Conservation (phyloP, 805 yeast species). For the Metschnikowia cerradonensis region DNA sequence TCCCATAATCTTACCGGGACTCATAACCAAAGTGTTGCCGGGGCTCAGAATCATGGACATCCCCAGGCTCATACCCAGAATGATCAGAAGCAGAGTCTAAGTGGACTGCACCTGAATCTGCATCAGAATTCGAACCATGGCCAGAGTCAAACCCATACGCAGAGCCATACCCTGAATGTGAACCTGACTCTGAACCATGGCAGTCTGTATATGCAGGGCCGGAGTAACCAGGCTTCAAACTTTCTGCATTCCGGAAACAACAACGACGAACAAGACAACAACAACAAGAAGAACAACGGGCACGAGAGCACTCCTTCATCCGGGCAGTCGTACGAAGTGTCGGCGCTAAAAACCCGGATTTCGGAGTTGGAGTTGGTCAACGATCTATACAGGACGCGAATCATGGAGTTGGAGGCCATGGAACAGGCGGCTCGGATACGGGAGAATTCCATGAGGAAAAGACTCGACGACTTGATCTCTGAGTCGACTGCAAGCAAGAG, state of each 20-base stretch:
- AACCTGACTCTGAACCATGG: not conserved
- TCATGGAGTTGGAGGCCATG: slow-evolving; percentile 74
- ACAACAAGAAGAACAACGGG: slow-evolving; percentile 12
- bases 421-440: slow-evolving; percentile 53
- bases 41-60: no score
- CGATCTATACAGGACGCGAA: slow-evolving; percentile 79
- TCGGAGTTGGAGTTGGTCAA: slow-evolving; percentile 87
- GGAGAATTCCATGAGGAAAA: slow-evolving; percentile 43
- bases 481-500: slow-evolving; percentile 13
- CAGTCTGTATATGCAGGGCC: no score
- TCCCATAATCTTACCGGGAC: no score
- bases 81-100: not conserved
- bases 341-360: slow-evolving; percentile 64
- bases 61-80: no score
- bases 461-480: slow-evolving; percentile 44
- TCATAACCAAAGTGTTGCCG: no score
- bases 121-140: not conserved
- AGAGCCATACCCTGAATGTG: not conserved
- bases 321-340: slow-evolving; percentile 26
- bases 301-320: slow-evolving; percentile 6
- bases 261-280: slow-evolving; percentile 9
- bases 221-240: not conserved
- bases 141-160: no score
- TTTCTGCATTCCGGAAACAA: not conserved
- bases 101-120: not conserved